Conservation (phyloP, 208 protist species). For the Leishmania tropica region DNA sequence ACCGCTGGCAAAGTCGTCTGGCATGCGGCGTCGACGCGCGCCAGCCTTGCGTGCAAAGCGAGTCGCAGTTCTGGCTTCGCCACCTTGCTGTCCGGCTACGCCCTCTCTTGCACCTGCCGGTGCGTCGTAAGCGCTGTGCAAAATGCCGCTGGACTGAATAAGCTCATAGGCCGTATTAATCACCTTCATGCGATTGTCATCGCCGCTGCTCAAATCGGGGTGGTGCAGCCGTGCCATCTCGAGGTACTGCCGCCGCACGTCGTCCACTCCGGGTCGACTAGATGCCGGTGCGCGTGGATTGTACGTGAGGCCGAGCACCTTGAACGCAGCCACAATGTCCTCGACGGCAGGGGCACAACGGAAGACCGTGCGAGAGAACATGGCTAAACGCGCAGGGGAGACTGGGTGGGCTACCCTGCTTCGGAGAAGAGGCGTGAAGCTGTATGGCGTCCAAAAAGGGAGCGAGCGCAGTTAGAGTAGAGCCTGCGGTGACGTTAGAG, state of each 20-base stretch:
- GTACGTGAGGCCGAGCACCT: constrained; percentile 69
- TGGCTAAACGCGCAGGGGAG: background rate
- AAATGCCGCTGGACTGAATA: constrained; percentile 70
- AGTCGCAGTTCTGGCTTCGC: background rate
- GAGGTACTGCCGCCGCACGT: constrained; percentile 83
- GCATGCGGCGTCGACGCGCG: constrained; percentile 60
- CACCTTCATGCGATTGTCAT: constrained; percentile 85
- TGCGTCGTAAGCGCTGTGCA: constrained; percentile 25
- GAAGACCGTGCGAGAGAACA: constrained; percentile 16
- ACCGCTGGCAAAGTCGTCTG: constrained; percentile 85
- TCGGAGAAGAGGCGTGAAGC: background rate
- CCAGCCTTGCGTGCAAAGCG: constrained; percentile 56
- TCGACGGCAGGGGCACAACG: constrained; percentile 33
- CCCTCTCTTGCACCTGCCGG: background rate
- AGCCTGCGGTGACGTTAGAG: background rate
- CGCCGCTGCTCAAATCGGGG: constrained; percentile 86
- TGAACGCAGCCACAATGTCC: constrained; percentile 72
- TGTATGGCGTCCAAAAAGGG: background rate
- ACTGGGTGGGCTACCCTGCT: background rate
- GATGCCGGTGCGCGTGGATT: constrained; percentile 28
- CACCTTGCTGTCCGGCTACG: background rate
- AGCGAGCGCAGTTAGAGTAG: background rate
- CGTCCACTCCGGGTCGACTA: constrained; percentile 36
- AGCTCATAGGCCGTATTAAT: constrained; percentile 92
- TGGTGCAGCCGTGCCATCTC: constrained; percentile 87